These are phyloP conservation scores for Boletus rubropictus DNA, from an alignment of 768 basidiomycete species.

Conservation along the genomic window DNA sequence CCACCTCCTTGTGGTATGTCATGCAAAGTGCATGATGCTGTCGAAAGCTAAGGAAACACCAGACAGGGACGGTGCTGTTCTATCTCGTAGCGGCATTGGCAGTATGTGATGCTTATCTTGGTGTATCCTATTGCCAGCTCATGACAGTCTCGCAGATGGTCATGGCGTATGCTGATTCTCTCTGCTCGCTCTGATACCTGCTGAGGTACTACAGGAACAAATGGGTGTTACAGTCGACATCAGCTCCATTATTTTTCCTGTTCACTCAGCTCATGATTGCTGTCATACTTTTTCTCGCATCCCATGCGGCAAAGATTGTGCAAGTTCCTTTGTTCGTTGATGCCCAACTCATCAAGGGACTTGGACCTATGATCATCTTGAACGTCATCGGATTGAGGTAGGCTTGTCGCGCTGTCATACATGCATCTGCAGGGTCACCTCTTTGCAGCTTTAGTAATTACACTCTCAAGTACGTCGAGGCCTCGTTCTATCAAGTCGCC, in stretches of 20 bases:
- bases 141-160: slow-evolving; percentile 58
- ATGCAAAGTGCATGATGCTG: not conserved
- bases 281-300: slow-evolving; percentile 63
- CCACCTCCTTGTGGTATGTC: slow-evolving; percentile 30
- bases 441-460: slow-evolving; percentile 76
- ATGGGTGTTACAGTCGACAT: slow-evolving; percentile 79
- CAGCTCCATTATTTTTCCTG: slow-evolving; percentile 81
- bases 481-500: slow-evolving; percentile 93
- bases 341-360: slow-evolving; percentile 57
- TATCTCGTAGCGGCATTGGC: slow-evolving; percentile 86
- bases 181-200: slow-evolving; percentile 15
- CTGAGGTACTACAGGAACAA: slow-evolving; percentile 55
- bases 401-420: slow-evolving; percentile 1
- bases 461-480: slow-evolving; percentile 89
- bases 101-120: slow-evolving; percentile 42
- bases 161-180: slow-evolving; percentile 58
- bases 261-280: slow-evolving; percentile 78
- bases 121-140: not conserved
- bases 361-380: slow-evolving; percentile 67
- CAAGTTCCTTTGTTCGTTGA: slow-evolving; percentile 66
- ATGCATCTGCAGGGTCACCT: not conserved
- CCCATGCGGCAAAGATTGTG: slow-evolving; percentile 56
- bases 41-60: slow-evolving; percentile 8
- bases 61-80: slow-evolving; percentile 76
- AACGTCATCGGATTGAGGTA: slow-evolving; percentile 84